Conservation (phyloP, 164 flowering plant genomes). For the Buxus sempervirens region DNA sequence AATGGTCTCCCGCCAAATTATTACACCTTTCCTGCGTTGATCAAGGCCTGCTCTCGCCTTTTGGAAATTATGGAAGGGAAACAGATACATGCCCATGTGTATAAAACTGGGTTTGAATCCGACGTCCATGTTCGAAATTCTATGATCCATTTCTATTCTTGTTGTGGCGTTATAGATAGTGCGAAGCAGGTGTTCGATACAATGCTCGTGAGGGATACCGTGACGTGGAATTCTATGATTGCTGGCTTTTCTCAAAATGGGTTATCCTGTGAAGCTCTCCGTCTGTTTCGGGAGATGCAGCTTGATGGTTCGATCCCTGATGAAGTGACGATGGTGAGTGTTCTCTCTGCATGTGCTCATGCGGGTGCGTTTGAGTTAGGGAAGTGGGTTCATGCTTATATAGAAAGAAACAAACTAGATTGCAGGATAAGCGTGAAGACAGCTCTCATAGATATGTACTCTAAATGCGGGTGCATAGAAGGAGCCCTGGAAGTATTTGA, state of each 20-base stretch:
- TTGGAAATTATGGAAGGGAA: slow-evolving; percentile 13
- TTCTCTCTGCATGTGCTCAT: slow-evolving; percentile 8
- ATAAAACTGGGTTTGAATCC: slow-evolving; percentile 12
- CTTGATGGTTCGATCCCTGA: slow-evolving; percentile 5
- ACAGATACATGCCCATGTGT: slow-evolving; percentile 18
- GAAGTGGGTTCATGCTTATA: slow-evolving; percentile 19
- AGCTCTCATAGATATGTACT: slow-evolving; percentile 20
- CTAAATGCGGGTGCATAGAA: slow-evolving; percentile 18
- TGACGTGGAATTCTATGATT: slow-evolving; percentile 21
- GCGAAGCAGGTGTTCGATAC: slow-evolving; percentile 10
- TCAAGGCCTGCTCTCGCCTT: slow-evolving; percentile 19
- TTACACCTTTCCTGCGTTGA: slow-evolving; percentile 16
- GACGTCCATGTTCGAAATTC: slow-evolving; percentile 13
- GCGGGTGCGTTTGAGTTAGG: slow-evolving; percentile 21
- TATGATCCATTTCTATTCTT: slow-evolving; percentile 12
- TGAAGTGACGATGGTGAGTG: slow-evolving; percentile 6
- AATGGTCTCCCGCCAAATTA: slow-evolving; percentile 13
- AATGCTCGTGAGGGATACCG: slow-evolving; percentile 16
- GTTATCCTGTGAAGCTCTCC: slow-evolving; percentile 13
- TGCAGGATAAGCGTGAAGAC: slow-evolving; percentile 14
- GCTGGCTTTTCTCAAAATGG: slow-evolving; percentile 15
- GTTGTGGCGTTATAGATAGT: slow-evolving; percentile 3
- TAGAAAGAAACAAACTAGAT: slow-evolving; percentile 7
- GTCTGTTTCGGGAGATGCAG: slow-evolving; percentile 17
- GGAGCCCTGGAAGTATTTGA: slow-evolving; percentile 18